These are phyloP conservation scores for Xylaria nigripes DNA, from an alignment of 495 filamentous ascomycete species.

Conservation along the genomic window DNA sequence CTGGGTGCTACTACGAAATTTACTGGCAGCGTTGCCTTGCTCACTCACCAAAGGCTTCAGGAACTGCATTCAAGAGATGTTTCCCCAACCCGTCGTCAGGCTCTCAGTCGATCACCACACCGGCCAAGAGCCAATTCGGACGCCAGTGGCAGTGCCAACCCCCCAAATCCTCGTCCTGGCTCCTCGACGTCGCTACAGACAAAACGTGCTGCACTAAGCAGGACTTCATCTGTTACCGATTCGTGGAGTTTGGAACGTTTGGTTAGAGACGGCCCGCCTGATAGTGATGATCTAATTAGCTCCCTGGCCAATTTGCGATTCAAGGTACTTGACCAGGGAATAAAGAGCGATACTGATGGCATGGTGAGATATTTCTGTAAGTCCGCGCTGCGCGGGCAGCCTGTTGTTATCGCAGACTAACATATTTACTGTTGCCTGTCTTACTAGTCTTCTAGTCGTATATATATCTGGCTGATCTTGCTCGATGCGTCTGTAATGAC, in stretches of 20 bases:
- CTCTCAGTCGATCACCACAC: slow-evolving; percentile 41
- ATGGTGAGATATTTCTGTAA: slow-evolving; percentile 54
- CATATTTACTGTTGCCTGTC: neutral
- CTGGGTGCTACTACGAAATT: slow-evolving; percentile 33
- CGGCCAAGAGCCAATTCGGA: slow-evolving; percentile 68
- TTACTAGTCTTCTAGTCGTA: slow-evolving; percentile 74
- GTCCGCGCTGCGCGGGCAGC: neutral
- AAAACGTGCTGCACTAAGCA: slow-evolving; percentile 47
- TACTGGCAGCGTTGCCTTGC: slow-evolving; percentile 36
- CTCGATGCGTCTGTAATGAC: slow-evolving; percentile 74
- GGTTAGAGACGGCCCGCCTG: slow-evolving; percentile 63
- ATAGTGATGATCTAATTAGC: slow-evolving; percentile 54
- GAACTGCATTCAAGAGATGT: slow-evolving; percentile 22
- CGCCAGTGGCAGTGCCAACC: slow-evolving; percentile 32
- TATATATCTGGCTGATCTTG: slow-evolving; percentile 92
- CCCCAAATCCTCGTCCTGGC: slow-evolving; percentile 17
- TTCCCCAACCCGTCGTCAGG: slow-evolving; percentile 21
- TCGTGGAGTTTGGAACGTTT: slow-evolving; percentile 58
- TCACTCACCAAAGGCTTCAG: slow-evolving; percentile 45
- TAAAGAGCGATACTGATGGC: slow-evolving; percentile 78
- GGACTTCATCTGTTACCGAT: slow-evolving; percentile 47
- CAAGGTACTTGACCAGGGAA: slow-evolving; percentile 67
- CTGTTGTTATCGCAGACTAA: neutral
- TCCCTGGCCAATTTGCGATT: slow-evolving; percentile 67
- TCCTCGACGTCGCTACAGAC: slow-evolving; percentile 25